Evolutionary conservation across 257 asterid genomes (phyloP).

Genomic region (Salvia hispanica): DNA sequence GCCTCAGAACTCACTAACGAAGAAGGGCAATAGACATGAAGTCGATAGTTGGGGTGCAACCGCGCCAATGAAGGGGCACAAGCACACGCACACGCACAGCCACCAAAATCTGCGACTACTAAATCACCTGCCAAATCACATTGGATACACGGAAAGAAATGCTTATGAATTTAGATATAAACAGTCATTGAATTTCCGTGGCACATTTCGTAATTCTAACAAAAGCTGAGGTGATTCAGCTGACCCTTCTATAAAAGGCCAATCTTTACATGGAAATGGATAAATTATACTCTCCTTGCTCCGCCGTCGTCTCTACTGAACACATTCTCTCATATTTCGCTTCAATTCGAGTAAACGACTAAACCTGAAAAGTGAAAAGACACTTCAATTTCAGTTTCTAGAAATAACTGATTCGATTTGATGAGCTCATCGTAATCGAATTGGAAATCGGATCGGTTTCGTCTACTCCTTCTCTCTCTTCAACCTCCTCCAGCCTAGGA

Average conservation of each 20-base stretch:
- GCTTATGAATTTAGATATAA: too few species aligned
- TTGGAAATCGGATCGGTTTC: conserved; percentile 38
- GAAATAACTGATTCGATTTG: conserved; percentile 26
- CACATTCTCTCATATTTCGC: conserved; percentile 33
- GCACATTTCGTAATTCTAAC: conserved; percentile 51
- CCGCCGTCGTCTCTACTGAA: conserved; percentile 49
- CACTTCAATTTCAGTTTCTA: neutral
- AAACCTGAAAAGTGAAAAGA: neutral
- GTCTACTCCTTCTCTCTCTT: conserved; percentile 12
- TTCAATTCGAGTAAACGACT: conserved; percentile 7
- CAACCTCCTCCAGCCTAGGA: conserved; percentile 25
- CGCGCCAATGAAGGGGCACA: too few species aligned
- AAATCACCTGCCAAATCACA: too few species aligned
- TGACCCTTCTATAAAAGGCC: conserved; percentile 29
- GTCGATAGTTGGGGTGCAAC: too few species aligned
- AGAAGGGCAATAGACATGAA: too few species aligned
- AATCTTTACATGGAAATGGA: conserved; percentile 7
- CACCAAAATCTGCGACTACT: too few species aligned
- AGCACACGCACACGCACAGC: too few species aligned
- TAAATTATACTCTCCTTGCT: conserved; percentile 31
- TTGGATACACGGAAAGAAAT: too few species aligned
- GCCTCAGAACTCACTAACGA: too few species aligned
- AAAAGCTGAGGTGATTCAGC: conserved; percentile 29
- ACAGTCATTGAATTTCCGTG: conserved; percentile 6
- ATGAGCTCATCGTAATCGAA: conserved; percentile 38